Evolutionary conservation across 805 yeast species (phyloP).

Genomic region (Candida maris): DNA sequence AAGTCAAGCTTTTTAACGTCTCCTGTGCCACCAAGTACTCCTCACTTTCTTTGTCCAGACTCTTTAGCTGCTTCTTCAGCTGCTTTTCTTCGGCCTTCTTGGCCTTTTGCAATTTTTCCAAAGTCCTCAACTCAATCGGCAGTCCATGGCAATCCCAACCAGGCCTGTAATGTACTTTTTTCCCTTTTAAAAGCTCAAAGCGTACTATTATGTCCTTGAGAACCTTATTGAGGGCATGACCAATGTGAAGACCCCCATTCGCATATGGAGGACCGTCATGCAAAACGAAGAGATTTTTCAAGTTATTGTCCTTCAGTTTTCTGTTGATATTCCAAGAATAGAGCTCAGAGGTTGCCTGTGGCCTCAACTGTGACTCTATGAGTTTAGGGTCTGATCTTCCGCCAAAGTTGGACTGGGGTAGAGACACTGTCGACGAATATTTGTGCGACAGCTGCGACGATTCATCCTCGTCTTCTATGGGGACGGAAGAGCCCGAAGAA

Average conservation of each 20-base stretch:
- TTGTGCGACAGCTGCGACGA: conserved; percentile 16
- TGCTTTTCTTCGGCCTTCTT: conserved; percentile 28
- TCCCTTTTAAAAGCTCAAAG: conserved; percentile 55
- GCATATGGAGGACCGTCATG: conserved; percentile 99
- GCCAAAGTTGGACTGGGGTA: conserved; percentile 72
- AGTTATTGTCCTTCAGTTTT: conserved; percentile 19
- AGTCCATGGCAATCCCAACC: conserved; percentile 99
- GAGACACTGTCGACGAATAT: conserved; percentile 24
- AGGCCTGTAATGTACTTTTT: conserved; percentile 68
- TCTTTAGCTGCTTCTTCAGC: conserved; percentile 25
- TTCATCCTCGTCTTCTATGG: too few relatives aligned
- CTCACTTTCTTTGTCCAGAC: conserved; percentile 8
- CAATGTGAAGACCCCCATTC: conserved; percentile 86
- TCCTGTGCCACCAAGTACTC: conserved; percentile 9
- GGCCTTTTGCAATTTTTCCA: conserved; percentile 40
- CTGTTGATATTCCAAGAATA: conserved; percentile 58
- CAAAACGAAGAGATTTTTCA: conserved; percentile 52
- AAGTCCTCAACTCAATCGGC: conserved; percentile 89
- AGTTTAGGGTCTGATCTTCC: conserved; percentile 49
- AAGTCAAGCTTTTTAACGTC: conserved; percentile 14
- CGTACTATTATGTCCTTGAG: conserved; percentile 83
- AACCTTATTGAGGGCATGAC: conserved; percentile 89
- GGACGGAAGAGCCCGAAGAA: too few relatives aligned
- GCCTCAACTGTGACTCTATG: conserved; percentile 41
- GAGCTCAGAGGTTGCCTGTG: conserved; percentile 53